These are phyloP conservation scores for Tolypocladium sp. DNA, from an alignment of 2,329 filamentous ascomycete genomes.

Conservation along the genomic window DNA sequence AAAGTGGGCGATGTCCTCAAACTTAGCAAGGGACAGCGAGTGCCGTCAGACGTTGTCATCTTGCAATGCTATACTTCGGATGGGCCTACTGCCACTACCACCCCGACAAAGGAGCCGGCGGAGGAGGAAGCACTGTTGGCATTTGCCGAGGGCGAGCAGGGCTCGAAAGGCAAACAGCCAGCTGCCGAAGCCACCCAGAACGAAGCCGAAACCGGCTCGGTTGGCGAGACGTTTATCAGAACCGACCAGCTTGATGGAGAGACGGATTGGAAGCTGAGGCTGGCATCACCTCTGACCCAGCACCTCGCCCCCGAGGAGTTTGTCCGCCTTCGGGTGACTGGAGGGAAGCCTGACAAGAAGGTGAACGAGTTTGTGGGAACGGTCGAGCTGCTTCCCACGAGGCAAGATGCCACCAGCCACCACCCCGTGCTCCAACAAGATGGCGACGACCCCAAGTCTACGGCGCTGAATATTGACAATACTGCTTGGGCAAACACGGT, in stretches of 20 bases:
- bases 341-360: slow-evolving; percentile 83
- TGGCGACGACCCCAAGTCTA: slow-evolving; percentile 40
- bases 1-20: slow-evolving; percentile 95
- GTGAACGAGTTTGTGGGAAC: slow-evolving; percentile 96
- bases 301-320: slow-evolving; percentile 65
- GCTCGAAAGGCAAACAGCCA: slow-evolving; percentile 25
- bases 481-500: slow-evolving; percentile 98
- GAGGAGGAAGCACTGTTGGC: slow-evolving; percentile 33
- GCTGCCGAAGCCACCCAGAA: slow-evolving; percentile 14
- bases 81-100: slow-evolving; percentile 16
- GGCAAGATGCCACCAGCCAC: slow-evolving; percentile 36
- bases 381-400: slow-evolving; percentile 60
- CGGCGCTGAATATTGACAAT: slow-evolving; percentile 85
- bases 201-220: slow-evolving; percentile 29
- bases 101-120: slow-evolving; percentile 17
- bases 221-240: slow-evolving; percentile 89
- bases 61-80: slow-evolving; percentile 69
- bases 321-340: slow-evolving; percentile 60
- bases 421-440: slow-evolving; percentile 22
- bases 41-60: slow-evolving; percentile 91
- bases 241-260: slow-evolving; percentile 97
- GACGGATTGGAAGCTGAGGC: slow-evolving; percentile 93
- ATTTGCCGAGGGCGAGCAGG: slow-evolving; percentile 26
- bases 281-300: slow-evolving; percentile 82
- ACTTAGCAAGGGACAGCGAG: slow-evolving; percentile 80